phyloP scores from a whole-genome alignment of 2,329 filamentous ascomycete genomes.

The Amauroascus niger region DNA sequence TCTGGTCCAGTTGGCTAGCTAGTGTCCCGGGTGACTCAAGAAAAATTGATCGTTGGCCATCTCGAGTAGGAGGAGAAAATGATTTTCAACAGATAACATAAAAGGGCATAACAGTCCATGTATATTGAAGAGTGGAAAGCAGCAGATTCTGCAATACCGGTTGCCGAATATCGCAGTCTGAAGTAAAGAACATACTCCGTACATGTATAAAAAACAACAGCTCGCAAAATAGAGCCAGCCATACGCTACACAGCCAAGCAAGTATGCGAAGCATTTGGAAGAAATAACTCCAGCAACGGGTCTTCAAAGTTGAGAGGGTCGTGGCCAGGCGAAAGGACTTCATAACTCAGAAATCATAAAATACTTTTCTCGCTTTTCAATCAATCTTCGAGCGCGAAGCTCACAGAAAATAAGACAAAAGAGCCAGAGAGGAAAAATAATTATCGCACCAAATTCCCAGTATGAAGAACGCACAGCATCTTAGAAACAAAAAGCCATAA shows the following conservation, averaged over 20 bases:
- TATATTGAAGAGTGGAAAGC: not conserved
- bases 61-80: not conserved
- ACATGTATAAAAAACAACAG: conserved; percentile 1
- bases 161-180: not conserved
- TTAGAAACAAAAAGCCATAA: conserved; percentile 3
- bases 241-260: conserved; percentile 9
- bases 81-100: not conserved
- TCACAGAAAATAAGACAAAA: not conserved
- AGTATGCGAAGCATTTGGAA: conserved; percentile 1
- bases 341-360: conserved; percentile 5
- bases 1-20: not conserved
- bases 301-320: conserved; percentile 2
- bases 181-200: not conserved
- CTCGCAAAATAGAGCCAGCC: not conserved
- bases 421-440: conserved; percentile 1
- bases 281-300: not conserved
- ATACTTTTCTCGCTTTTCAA: conserved; percentile 9
- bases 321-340: conserved; percentile 5
- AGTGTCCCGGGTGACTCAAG: not conserved
- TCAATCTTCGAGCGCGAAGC: not conserved
- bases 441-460: conserved; percentile 16
- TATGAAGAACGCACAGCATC: conserved; percentile 16
- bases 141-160: not conserved
- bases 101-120: not conserved
- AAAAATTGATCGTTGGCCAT: not conserved